Base-by-base conservation (phyloP, 345 rosid species). In the Linum lewisii region DNA sequence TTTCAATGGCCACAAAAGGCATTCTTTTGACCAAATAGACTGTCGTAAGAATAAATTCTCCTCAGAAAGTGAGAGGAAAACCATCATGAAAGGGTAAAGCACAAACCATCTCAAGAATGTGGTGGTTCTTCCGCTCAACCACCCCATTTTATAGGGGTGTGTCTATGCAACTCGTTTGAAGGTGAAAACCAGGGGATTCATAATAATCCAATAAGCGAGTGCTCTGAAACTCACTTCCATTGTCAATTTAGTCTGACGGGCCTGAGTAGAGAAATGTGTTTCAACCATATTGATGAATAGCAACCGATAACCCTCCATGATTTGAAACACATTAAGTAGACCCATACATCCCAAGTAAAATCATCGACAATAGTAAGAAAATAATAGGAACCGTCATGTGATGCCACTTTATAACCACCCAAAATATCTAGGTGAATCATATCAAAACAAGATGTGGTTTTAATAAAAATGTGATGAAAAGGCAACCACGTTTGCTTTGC, bases 41-140 rank as follows among this genome's bases (percentile, higher is more conserved):
- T 7, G 55, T 13, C 1, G 21, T 51, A 23, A 51, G 55, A 13
- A 63, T 29, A 16, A 50, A 63, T 14, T 63, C 67, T 7, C 60
- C 53, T 53, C 52, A 54, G 29, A 54, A 62, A 0, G 8, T 5
- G 1, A 4, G 37, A 34, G 19, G 60, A 5, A n/a, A 38, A 50
- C 16, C 16, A 7, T 6, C 29, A 24, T n/a, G 42, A 29, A 54
- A 63, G 14, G 7, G 19, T 0, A 24, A 42, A 21, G 52, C 67
- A 0, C 8, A 5, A 1, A 53, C 52, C 3, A 42, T 58, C 15
- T 63, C 60, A 5, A 63, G 25, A 20, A 63, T 21, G 37, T 53
- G 58, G 1, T 10, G 29, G 13, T 63, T n/a, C 9, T 25, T 51
- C 16, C 3, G 3, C 22, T 63, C 26, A 21, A 37, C 49, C 0